Conservation (phyloP, 2,329 filamentous ascomycete genomes). For the Neonectria sp. region DNA sequence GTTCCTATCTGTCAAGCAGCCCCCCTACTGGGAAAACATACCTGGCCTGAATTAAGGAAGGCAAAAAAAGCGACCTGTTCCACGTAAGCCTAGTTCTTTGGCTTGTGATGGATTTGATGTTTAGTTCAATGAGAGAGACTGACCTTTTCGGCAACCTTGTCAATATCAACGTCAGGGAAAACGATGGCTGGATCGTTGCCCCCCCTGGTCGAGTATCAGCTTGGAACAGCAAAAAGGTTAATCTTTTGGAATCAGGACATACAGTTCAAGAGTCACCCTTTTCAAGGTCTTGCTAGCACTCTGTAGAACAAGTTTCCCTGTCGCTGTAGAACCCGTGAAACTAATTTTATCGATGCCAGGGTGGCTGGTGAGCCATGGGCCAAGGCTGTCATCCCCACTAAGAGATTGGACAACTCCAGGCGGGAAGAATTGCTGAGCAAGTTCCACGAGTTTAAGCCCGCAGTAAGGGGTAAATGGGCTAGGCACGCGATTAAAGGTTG, state of each 20-base stretch:
- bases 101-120: neutral
- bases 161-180: constrained; percentile 69
- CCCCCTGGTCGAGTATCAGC: constrained; percentile 49
- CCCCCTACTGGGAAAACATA: neutral
- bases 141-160: constrained; percentile 54
- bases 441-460: constrained; percentile 72
- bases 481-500: neutral
- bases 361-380: constrained; percentile 71
- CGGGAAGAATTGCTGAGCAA: constrained; percentile 71
- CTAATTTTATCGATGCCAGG: constrained; percentile 73
- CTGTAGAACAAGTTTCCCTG: constrained; percentile 73
- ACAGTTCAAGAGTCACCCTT: constrained; percentile 72
- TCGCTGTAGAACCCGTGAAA: constrained; percentile 74
- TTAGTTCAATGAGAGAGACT: neutral
- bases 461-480: constrained; percentile 70
- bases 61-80: constrained; percentile 58
- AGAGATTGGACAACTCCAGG: constrained; percentile 75
- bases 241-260: constrained; percentile 4
- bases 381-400: constrained; percentile 72
- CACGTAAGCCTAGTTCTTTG: too few species aligned
- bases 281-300: constrained; percentile 70
- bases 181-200: constrained; percentile 76
- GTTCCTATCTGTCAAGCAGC: too few species aligned
- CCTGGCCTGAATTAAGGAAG: constrained; percentile 70
- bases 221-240: constrained; percentile 38